Conservation (phyloP, 805 yeast genomes). For the Candida takata region DNA sequence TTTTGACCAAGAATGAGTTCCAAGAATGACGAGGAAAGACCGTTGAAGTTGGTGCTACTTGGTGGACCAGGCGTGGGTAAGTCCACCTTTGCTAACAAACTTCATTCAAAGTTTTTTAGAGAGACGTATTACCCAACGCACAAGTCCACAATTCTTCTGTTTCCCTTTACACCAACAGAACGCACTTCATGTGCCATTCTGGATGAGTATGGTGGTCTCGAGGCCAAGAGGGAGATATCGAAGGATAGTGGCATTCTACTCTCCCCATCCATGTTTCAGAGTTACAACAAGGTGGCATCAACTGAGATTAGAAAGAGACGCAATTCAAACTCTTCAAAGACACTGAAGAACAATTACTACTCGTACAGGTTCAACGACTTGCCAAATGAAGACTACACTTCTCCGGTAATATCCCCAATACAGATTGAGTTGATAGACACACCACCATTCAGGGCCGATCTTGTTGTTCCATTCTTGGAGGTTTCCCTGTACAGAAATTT, state of each 20-base stretch:
- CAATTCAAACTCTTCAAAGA: constrained; percentile 10
- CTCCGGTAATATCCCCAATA: constrained; percentile 54
- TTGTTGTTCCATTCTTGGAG: constrained; percentile 70
- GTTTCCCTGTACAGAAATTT: constrained; percentile 58
- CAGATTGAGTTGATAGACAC: constrained; percentile 67
- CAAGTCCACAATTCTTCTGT: constrained; percentile 49
- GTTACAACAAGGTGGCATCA: constrained; percentile 19
- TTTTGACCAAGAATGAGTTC: background rate
- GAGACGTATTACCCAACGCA: constrained; percentile 75
- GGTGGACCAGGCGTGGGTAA: constrained; percentile 59
- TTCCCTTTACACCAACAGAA: constrained; percentile 43
- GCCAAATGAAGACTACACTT: constrained; percentile 24
- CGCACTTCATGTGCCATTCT: constrained; percentile 34
- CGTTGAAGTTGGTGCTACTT: constrained; percentile 51
- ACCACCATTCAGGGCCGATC: constrained; percentile 59
- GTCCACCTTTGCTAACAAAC: constrained; percentile 45
- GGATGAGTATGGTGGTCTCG: constrained; percentile 39
- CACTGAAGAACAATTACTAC: constrained; percentile 15
- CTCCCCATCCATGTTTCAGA: constrained; percentile 33
- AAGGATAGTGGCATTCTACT: constrained; percentile 24
- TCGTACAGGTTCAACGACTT: constrained; percentile 13
- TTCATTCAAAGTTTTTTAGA: constrained; percentile 42
- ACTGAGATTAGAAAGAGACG: constrained; percentile 9
- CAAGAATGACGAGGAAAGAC: constrained; percentile 23
- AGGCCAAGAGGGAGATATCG: constrained; percentile 30